A percentile compares a stretch with the other conserved stretches of the same genome.
Conservation (phyloP, 345 rosid species). For the Abelmoschus esculentus region DNA sequence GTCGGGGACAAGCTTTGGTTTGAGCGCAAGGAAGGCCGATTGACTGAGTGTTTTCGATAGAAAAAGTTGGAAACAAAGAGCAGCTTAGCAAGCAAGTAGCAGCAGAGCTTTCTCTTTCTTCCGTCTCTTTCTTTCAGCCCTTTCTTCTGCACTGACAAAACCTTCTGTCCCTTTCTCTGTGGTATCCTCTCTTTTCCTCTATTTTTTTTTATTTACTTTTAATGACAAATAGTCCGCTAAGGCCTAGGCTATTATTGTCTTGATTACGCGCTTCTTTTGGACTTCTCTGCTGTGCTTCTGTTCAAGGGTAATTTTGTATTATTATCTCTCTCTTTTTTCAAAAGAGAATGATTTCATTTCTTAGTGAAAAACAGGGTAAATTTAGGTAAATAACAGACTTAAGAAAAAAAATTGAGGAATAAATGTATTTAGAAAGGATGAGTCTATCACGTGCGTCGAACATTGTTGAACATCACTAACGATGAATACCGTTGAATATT, state of each 20-base stretch:
- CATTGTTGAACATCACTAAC: too few relatives aligned
- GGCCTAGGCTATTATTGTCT: neutral
- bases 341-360: too few relatives aligned
- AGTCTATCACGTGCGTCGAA: too few relatives aligned
- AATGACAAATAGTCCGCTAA: neutral
- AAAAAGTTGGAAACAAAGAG: neutral
- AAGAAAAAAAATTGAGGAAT: too few relatives aligned
- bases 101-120: slow-evolving; percentile 14
- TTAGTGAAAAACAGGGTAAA: too few relatives aligned
- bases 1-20: neutral
- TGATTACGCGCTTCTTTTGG: too few relatives aligned
- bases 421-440: too few relatives aligned
- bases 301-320: too few relatives aligned
- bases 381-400: too few relatives aligned
- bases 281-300: too few relatives aligned
- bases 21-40: neutral
- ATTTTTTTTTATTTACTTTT: neutral
- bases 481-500: too few relatives aligned
- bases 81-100: neutral
- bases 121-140: slow-evolving; percentile 8
- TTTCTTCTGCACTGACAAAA: slow-evolving; percentile 21
- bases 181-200: neutral
- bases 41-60: neutral
- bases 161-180: slow-evolving; percentile 16
- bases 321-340: too few relatives aligned